Evolutionary conservation across 164 flowering plant genomes (phyloP).

Genomic region (Vitis rotundifolia): DNA sequence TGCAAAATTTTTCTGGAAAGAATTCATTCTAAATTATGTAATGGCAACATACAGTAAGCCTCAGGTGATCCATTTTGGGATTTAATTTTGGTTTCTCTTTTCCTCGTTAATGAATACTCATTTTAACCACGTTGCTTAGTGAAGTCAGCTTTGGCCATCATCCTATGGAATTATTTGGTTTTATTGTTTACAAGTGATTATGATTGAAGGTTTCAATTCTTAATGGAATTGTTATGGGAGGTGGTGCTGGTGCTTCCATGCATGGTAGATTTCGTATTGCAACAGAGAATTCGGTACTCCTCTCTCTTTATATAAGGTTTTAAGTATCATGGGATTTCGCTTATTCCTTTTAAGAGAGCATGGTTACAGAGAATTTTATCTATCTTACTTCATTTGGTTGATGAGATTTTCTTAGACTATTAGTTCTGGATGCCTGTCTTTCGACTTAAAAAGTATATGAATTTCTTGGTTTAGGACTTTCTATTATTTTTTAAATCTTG

Average conservation of each 20-base stretch:
- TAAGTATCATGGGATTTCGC: not conserved
- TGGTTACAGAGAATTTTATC: too few relatives aligned
- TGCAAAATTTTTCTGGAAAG: constrained; percentile 47
- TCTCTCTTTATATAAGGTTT: constrained; percentile 5
- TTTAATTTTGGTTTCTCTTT: not conserved
- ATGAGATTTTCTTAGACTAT: too few relatives aligned
- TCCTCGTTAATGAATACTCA: too few relatives aligned
- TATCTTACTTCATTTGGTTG: too few relatives aligned
- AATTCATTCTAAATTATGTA: constrained; percentile 53
- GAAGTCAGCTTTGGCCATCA: too few relatives aligned
- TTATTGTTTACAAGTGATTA: constrained; percentile 13
- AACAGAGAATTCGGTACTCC: constrained; percentile 85
- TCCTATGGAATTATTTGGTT: not conserved
- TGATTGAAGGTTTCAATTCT: constrained; percentile 82
- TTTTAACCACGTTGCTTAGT: too few relatives aligned
- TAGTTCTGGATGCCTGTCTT: too few relatives aligned
- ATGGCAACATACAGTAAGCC: constrained; percentile 73
- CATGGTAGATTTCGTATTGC: constrained; percentile 92
- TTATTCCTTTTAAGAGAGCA: too few relatives aligned
- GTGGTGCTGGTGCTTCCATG: constrained; percentile 87
- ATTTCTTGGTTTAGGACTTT: too few relatives aligned
- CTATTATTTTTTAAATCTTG: too few relatives aligned
- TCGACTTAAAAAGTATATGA: too few relatives aligned
- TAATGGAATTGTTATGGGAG: constrained; percentile 95
- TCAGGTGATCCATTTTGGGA: constrained; percentile 38